A percentile compares a stretch with the other conserved stretches of the same genome.
phyloP scores from a whole-genome alignment of 495 filamentous ascomycete genomes.

The Glonium stellatum region DNA sequence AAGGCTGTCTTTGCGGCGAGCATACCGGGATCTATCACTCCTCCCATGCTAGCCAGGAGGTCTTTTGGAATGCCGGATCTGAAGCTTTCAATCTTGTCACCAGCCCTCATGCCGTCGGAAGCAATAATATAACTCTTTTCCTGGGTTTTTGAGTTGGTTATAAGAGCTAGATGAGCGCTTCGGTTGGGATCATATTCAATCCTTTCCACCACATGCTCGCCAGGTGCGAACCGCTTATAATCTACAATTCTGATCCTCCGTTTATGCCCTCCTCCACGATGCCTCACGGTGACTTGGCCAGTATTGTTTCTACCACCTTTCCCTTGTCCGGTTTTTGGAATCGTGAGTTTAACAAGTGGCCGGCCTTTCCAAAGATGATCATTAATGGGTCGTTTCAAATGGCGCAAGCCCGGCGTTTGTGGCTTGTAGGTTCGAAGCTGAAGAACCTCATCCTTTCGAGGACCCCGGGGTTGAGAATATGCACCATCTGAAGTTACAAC shows the following conservation, averaged over 20 bases:
- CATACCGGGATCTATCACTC: conserved; percentile 85
- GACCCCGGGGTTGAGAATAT: conserved; percentile 3
- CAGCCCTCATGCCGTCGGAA: conserved; percentile 84
- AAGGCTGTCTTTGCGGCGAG: conserved; percentile 87
- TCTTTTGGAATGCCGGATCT: conserved; percentile 78
- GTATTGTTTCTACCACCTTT: conserved; percentile 90
- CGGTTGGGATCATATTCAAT: conserved; percentile 95
- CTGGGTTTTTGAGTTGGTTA: conserved; percentile 61
- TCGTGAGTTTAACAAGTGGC: conserved; percentile 74
- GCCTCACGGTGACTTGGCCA: conserved; percentile 77
- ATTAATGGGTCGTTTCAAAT: conserved; percentile 85
- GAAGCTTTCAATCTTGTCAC: conserved; percentile 87
- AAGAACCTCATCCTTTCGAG: conserved; percentile 37
- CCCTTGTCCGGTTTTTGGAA: conserved; percentile 79
- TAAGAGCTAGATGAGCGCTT: conserved; percentile 83
- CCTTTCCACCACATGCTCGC: conserved; percentile 78
- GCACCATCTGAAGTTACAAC: conserved; percentile 6
- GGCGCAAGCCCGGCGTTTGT: conserved; percentile 86
- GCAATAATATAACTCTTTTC: conserved; percentile 84
- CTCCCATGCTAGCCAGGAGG: conserved; percentile 82
- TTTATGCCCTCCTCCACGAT: conserved; percentile 86
- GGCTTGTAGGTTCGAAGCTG: conserved; percentile 82
- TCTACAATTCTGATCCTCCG: conserved; percentile 85
- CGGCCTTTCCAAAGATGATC: conserved; percentile 94
- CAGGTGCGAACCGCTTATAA: conserved; percentile 66